Percentiles rank a stretch among this genome's conserved stretches.
These are phyloP conservation scores for Scytalidium sp. DNA, from an alignment of 2,329 filamentous ascomycete species.

Conservation along the genomic window DNA sequence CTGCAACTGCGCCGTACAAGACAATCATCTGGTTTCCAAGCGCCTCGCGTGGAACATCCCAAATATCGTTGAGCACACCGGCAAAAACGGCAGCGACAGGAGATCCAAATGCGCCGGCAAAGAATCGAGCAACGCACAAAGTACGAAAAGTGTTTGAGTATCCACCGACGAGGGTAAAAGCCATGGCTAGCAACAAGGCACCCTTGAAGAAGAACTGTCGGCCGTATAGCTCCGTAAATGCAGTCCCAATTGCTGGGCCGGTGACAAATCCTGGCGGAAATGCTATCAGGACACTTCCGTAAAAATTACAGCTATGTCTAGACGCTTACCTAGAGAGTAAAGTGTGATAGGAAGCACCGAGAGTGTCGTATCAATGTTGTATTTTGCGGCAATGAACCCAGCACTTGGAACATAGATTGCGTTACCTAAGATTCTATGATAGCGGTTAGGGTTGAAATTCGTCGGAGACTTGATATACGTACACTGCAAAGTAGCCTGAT, in stretches of 20 bases:
- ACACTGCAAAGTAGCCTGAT: too few relatives aligned
- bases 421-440: not conserved
- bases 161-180: slow-evolving; percentile 8
- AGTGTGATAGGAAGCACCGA: slow-evolving; percentile 2
- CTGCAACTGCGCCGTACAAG: slow-evolving; percentile 3
- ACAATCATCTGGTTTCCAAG: slow-evolving; percentile 8
- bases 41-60: slow-evolving; percentile 9
- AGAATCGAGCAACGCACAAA: slow-evolving; percentile 4
- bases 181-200: slow-evolving; percentile 6
- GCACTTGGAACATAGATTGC: not conserved
- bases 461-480: too few relatives aligned
- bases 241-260: not conserved
- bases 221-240: slow-evolving; percentile 9
- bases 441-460: too few relatives aligned
- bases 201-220: slow-evolving; percentile 6
- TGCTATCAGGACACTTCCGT: too few relatives aligned
- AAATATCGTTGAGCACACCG: slow-evolving; percentile 11
- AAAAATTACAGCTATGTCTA: too few relatives aligned
- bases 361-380: slow-evolving; percentile 2
- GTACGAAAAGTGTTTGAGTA: slow-evolving; percentile 1
- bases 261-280: not conserved
- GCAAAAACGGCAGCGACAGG: slow-evolving; percentile 6
- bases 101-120: slow-evolving; percentile 7
- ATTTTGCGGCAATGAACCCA: not conserved
- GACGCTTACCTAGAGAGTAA: not conserved